phyloP scores from a whole-genome alignment of 352 stramenopile genomes.

The Phytopythium vexans region DNA sequence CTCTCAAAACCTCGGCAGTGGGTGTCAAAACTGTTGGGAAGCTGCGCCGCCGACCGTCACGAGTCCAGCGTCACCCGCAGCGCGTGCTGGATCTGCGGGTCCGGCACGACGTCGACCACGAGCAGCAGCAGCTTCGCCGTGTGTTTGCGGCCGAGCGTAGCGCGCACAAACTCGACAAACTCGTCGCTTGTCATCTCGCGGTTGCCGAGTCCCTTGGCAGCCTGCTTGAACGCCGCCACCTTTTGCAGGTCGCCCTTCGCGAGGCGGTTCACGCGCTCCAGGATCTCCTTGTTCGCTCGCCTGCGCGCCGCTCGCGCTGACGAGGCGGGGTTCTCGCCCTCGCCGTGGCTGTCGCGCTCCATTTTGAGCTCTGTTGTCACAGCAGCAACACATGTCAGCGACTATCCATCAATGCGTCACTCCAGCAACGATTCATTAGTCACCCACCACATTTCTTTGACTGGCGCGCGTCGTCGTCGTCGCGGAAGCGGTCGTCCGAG shows the following conservation, averaged over 20 bases:
- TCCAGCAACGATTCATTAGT: not conserved
- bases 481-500: slow-evolving; percentile 3
- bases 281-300: slow-evolving; percentile 63
- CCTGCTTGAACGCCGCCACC: slow-evolving; percentile 62
- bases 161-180: slow-evolving; percentile 57
- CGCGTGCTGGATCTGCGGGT: slow-evolving; percentile 55
- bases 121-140: slow-evolving; percentile 59
- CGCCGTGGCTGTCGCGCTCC: slow-evolving; percentile 14
- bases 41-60: slow-evolving; percentile 9
- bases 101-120: slow-evolving; percentile 59
- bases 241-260: slow-evolving; percentile 40
- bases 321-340: slow-evolving; percentile 14
- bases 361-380: slow-evolving; percentile 32
- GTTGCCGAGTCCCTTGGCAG: slow-evolving; percentile 64
- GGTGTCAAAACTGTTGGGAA: too few species aligned
- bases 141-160: slow-evolving; percentile 53
- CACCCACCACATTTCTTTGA: slow-evolving; percentile 40
- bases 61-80: slow-evolving; percentile 42
- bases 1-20: too few species aligned
- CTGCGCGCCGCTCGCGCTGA: slow-evolving; percentile 37
- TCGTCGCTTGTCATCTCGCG: slow-evolving; percentile 62
- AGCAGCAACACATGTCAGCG: slow-evolving; percentile 5
- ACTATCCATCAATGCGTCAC: slow-evolving; percentile 2
- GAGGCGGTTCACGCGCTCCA: slow-evolving; percentile 58
- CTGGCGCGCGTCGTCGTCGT: slow-evolving; percentile 17